These are phyloP conservation scores for Tulasnella sp. DNA, from an alignment of 768 basidiomycete species.

Conservation along the genomic window DNA sequence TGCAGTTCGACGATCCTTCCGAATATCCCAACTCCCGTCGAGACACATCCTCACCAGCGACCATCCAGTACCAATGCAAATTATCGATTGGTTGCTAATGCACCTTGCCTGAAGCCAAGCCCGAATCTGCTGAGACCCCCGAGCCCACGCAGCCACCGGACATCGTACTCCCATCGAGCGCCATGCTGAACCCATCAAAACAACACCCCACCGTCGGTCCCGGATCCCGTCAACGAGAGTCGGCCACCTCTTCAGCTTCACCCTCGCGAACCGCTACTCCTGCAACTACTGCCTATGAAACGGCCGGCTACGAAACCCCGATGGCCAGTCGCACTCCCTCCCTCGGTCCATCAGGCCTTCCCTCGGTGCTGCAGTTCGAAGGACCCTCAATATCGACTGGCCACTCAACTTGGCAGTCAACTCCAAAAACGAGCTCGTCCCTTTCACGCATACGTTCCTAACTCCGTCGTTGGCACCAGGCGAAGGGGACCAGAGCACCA, in stretches of 20 bases:
- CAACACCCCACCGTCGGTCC: background rate
- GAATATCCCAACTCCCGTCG: too few relatives aligned
- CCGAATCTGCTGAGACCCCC: too few relatives aligned
- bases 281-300: background rate
- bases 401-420: background rate
- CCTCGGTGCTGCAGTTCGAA: background rate
- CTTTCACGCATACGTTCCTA: background rate
- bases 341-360: background rate
- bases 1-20: too few relatives aligned
- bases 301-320: background rate
- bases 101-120: too few relatives aligned
- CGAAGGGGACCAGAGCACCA: background rate
- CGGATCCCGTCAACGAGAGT: background rate
- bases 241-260: background rate
- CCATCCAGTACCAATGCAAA: too few relatives aligned
- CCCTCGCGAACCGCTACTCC: background rate
- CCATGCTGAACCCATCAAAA: background rate
- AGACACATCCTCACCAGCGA: too few relatives aligned
- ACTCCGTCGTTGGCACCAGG: background rate
- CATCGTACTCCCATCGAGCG: background rate
- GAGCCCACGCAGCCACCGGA: background rate
- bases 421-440: background rate
- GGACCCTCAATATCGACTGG: conserved; percentile 1
- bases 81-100: too few relatives aligned
- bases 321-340: background rate